Conservation (phyloP, 768 basidiomycete genomes). For the Lactifluus rugatus region DNA sequence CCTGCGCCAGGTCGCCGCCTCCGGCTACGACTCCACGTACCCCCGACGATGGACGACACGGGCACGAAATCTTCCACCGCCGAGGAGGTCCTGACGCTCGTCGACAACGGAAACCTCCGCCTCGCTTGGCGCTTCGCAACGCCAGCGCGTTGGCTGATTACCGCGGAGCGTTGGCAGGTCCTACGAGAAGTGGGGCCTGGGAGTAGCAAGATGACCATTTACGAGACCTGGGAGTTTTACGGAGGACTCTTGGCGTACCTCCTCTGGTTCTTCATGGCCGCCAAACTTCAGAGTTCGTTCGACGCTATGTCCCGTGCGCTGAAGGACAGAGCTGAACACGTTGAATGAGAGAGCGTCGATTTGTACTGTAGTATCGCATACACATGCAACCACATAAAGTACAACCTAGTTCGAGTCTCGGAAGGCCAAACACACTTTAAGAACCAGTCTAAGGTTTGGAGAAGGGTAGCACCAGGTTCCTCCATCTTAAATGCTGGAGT, state of each 20-base stretch:
- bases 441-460: too few relatives aligned
- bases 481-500: too few relatives aligned
- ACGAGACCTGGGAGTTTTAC: constrained; percentile 9
- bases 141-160: constrained; percentile 6
- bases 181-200: background rate
- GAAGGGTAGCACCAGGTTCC: too few relatives aligned
- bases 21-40: background rate
- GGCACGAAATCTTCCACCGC: background rate
- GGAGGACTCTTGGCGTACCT: constrained; percentile 5
- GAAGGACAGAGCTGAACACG: constrained; percentile 5
- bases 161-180: constrained; percentile 11
- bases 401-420: background rate
- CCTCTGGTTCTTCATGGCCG: background rate
- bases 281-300: constrained; percentile 9
- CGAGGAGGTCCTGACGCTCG: constrained; percentile 6
- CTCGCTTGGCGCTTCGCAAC: constrained; percentile 9
- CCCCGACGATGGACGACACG: constrained; percentile 4
- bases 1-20: background rate
- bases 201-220: background rate
- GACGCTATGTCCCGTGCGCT: constrained; percentile 5
- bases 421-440: too few relatives aligned
- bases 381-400: background rate
- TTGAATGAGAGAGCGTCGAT: background rate
- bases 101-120: background rate
- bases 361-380: background rate